These are phyloP conservation scores for Cryptococcus floricola DNA, from an alignment of 1,284 basidiomycete genomes.

Conservation along the genomic window DNA sequence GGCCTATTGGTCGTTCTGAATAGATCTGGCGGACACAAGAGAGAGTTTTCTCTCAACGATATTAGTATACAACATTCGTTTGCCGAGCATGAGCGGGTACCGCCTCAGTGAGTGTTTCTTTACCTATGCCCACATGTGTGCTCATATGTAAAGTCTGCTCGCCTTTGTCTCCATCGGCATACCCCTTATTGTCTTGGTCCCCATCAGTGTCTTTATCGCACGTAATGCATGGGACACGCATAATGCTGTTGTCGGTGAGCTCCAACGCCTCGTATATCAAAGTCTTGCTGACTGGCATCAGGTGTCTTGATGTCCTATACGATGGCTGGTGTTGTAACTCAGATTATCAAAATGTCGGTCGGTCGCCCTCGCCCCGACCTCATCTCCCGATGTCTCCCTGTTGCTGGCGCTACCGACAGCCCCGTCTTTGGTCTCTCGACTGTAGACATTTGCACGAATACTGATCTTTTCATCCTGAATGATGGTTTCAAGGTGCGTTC, in stretches of 20 bases:
- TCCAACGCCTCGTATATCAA: not conserved
- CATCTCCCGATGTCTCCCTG: constrained; percentile 76
- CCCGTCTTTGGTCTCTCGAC: constrained; percentile 70
- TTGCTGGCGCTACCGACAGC: constrained; percentile 58
- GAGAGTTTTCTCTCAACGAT: constrained; percentile 78
- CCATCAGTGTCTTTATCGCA: constrained; percentile 66
- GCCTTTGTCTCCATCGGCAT: constrained; percentile 66
- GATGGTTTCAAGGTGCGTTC: constrained; percentile 71
- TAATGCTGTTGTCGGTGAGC: constrained; percentile 64
- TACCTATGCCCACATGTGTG: constrained; percentile 25
- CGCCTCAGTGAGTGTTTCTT: constrained; percentile 54
- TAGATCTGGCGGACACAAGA: constrained; percentile 70
- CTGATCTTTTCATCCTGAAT: constrained; percentile 57
- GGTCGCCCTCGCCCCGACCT: constrained; percentile 85
- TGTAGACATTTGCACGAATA: constrained; percentile 73
- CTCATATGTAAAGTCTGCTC: constrained; percentile 51
- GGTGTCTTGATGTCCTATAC: constrained; percentile 67
- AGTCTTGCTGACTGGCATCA: constrained; percentile 32
- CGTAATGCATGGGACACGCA: constrained; percentile 86
- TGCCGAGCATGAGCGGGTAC: constrained; percentile 78
- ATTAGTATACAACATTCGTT: constrained; percentile 66
- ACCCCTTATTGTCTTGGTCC: constrained; percentile 64
- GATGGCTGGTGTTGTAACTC: constrained; percentile 75
- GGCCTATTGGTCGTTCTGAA: constrained; percentile 66
- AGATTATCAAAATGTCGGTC: constrained; percentile 71